Conservation (phyloP, 1,139 yeast species). For the Pichia kudriavzevii region DNA sequence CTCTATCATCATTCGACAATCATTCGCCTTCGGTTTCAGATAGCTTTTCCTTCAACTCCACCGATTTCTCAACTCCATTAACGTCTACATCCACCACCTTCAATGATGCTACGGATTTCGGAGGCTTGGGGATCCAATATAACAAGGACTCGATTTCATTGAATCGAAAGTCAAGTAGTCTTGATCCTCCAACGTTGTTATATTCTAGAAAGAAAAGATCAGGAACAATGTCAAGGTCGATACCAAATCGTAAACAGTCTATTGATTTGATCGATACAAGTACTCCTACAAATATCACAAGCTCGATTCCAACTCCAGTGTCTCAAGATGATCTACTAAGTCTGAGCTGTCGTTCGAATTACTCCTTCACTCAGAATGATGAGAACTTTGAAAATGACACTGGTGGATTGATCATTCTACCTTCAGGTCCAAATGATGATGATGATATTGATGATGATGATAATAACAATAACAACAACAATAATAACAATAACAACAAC, state of each 20-base stretch:
- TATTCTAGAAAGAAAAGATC: constrained; percentile 8
- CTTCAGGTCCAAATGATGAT: neutral
- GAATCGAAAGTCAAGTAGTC: constrained; percentile 7
- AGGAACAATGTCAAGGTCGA: constrained; percentile 7
- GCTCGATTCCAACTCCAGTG: constrained; percentile 2
- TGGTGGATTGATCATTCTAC: no score
- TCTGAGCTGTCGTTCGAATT: no score
- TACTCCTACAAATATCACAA: neutral
- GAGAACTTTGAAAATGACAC: no score
- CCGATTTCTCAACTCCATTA: neutral
- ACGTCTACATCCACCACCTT: neutral
- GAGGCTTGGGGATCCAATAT: no score
- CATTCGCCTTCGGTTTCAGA: neutral
- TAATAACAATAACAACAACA: neutral
- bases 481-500: neutral
- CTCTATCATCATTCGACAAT: neutral
- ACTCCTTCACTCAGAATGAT: no score
- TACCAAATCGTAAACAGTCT: constrained; percentile 3
- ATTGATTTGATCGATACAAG: constrained; percentile 11
- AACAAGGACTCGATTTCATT: constrained; percentile 7
- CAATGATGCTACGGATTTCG: constrained; percentile 1
- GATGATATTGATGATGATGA: neutral
- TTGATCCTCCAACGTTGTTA: constrained; percentile 7
- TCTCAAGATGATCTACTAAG: neutral
- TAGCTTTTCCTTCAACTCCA: constrained; percentile 1